A percentile compares a stretch with the other conserved stretches of the same genome.
Conservation (phyloP, 2,329 filamentous ascomycete species). For the Xylaria sp. region DNA sequence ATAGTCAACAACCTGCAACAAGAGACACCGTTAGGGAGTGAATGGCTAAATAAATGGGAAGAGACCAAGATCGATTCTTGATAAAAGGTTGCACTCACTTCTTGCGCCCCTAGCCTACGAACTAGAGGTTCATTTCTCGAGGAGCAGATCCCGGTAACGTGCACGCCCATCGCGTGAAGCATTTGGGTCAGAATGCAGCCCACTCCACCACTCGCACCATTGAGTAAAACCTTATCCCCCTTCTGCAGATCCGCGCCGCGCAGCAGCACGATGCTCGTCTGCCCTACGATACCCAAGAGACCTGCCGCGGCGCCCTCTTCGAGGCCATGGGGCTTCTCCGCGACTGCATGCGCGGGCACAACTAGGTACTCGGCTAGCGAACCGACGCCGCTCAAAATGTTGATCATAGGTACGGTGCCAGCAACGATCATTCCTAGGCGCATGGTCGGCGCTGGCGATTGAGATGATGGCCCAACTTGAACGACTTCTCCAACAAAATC, state of each 20-base stretch:
- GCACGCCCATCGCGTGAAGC: constrained; percentile 38
- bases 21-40: neutral
- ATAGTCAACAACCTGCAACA: constrained; percentile 43
- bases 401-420: constrained; percentile 47
- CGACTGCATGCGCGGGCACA: constrained; percentile 49
- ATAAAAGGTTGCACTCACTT: constrained; percentile 35
- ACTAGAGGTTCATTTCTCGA: constrained; percentile 41
- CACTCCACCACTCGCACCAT: constrained; percentile 46
- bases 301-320: constrained; percentile 42
- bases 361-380: constrained; percentile 52
- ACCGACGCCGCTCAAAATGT: constrained; percentile 48
- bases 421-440: constrained; percentile 46
- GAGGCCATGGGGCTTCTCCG: constrained; percentile 43
- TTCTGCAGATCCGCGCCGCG: constrained; percentile 41
- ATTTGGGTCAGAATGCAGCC: constrained; percentile 41
- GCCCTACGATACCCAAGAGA: constrained; percentile 51
- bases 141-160: constrained; percentile 44
- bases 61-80: neutral
- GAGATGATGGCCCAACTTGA: constrained; percentile 42
- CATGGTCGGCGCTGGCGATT: constrained; percentile 30
- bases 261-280: constrained; percentile 50
- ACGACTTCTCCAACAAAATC: constrained; percentile 53
- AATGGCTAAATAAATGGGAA: neutral
- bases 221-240: constrained; percentile 41
- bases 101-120: constrained; percentile 42